phyloP scores from a whole-genome alignment of 345 rosid species.

The Dipteronia dyeriana region DNA sequence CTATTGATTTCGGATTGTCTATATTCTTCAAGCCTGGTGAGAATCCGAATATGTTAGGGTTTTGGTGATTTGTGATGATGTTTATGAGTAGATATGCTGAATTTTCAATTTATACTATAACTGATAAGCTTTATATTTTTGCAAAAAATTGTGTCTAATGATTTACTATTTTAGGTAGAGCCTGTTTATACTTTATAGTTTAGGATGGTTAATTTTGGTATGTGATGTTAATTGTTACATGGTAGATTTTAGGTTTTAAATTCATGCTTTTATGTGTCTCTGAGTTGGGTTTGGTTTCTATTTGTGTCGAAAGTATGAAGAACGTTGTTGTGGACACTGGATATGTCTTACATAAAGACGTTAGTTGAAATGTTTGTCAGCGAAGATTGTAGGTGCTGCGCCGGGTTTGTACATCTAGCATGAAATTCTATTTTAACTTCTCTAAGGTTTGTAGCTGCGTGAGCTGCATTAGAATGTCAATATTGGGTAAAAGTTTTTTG shows the following conservation, averaged over 20 bases:
- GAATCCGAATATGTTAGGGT: slow-evolving; percentile 6
- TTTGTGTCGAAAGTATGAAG: not conserved
- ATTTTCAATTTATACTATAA: not conserved
- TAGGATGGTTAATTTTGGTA: not conserved
- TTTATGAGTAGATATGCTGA: not conserved
- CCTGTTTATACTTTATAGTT: not conserved
- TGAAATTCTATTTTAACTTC: not conserved
- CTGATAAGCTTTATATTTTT: not conserved
- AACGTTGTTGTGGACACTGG: not conserved
- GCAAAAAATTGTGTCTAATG: not conserved
- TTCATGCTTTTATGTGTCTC: not conserved
- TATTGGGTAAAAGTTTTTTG: not conserved
- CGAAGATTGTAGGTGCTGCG: not conserved
- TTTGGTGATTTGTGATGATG: not conserved
- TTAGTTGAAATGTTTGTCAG: not conserved
- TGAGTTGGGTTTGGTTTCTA: slow-evolving; percentile 4
- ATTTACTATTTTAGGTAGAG: not conserved
- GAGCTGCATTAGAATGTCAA: not conserved
- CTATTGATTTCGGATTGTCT: slow-evolving; percentile 98
- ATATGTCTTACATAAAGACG: not conserved
- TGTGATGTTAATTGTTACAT: not conserved
- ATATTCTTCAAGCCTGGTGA: slow-evolving; percentile 98
- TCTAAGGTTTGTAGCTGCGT: not conserved
- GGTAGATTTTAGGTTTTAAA: not conserved
- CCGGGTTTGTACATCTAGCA: not conserved